These are phyloP conservation scores for Starmera dryadoides DNA, from an alignment of 805 yeast species.

Conservation along the genomic window DNA sequence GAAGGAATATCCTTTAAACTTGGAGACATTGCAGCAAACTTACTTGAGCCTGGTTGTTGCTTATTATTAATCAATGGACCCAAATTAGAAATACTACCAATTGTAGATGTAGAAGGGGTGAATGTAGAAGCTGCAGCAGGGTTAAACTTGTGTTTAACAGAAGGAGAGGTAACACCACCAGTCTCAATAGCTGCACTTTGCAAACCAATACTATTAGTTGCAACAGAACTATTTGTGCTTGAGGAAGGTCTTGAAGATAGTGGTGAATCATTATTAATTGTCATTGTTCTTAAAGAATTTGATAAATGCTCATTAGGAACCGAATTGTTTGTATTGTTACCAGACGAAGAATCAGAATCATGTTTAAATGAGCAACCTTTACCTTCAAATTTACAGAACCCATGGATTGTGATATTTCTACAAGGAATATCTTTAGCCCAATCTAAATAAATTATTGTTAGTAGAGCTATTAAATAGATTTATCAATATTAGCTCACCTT, in stretches of 20 bases:
- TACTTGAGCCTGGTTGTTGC: slow-evolving; percentile 5
- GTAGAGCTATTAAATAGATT: too few relatives aligned
- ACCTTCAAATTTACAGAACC: slow-evolving; percentile 80
- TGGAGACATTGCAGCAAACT: slow-evolving; percentile 28
- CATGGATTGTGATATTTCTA: slow-evolving; percentile 77
- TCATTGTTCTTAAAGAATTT: neutral
- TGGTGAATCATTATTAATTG: neutral
- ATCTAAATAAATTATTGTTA: slow-evolving; percentile 11
- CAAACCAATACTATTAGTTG: neutral
- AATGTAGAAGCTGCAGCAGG: slow-evolving; percentile 48
- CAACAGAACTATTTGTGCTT: neutral
- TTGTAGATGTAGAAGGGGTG: slow-evolving; percentile 29
- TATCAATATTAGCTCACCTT: slow-evolving; percentile 3
- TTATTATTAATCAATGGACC: neutral
- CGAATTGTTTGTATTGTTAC: neutral
- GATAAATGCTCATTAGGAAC: neutral
- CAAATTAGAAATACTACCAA: slow-evolving; percentile 1
- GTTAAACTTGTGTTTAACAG: slow-evolving; percentile 38
- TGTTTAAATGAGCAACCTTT: slow-evolving; percentile 84
- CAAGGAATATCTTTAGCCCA: slow-evolving; percentile 75
- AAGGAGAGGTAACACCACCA: slow-evolving; percentile 6
- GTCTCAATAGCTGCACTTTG: too few relatives aligned
- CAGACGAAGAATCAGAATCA: slow-evolving; percentile 27
- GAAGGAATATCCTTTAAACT: slow-evolving; percentile 27
- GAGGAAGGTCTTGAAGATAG: neutral